Evolutionary conservation across 495 filamentous ascomycete genomes (phyloP).

Genomic region (Bathelium albidoporum): DNA sequence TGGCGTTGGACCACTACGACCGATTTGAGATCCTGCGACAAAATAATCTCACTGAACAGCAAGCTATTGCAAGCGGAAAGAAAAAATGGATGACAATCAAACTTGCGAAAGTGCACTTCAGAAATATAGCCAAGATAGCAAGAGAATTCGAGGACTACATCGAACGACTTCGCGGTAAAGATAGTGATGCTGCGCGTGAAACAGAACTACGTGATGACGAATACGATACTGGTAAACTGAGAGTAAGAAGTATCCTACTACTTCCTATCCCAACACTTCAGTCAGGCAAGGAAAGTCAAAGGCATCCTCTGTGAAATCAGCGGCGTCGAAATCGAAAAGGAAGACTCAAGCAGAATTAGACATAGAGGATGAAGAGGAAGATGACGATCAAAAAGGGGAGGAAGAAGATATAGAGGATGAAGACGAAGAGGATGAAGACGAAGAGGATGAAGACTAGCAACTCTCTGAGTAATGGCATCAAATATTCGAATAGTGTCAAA

Average conservation of each 20-base stretch:
- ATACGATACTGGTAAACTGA: background rate
- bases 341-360: background rate
- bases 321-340: background rate
- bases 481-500: too few relatives aligned
- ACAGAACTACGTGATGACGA: background rate
- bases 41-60: background rate
- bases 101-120: background rate
- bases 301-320: background rate
- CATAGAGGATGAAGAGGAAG: background rate
- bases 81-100: background rate
- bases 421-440: background rate
- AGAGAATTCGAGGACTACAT: background rate
- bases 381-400: background rate
- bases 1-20: constrained; percentile 11
- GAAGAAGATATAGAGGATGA: too few relatives aligned
- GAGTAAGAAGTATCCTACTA: background rate
- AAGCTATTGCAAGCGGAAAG: background rate
- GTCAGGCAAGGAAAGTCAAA: background rate
- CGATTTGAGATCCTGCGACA: background rate
- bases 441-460: background rate
- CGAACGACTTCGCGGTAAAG: background rate
- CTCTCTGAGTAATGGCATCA: too few relatives aligned
- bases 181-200: background rate
- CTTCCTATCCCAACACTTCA: background rate
- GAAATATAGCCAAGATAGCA: background rate